phyloP scores from a whole-genome alignment of 139 green algal species.

The Chlamydomonas eustigma region DNA sequence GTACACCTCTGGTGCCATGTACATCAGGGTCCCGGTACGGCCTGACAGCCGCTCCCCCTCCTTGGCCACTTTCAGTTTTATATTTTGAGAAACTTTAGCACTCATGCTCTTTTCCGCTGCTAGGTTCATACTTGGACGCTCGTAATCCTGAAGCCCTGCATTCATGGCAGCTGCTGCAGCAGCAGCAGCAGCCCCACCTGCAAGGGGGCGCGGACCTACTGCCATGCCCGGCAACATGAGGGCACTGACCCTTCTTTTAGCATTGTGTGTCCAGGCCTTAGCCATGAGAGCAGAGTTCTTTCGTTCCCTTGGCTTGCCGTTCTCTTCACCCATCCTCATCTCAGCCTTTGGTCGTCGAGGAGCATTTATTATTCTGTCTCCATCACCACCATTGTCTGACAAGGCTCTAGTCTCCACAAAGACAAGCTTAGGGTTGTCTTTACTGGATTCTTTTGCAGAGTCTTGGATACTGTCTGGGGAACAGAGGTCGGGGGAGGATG shows the following conservation, averaged over 20 bases:
- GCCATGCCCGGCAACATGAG: neutral
- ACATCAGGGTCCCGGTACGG: neutral
- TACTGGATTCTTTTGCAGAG: too few relatives aligned
- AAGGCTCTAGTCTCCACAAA: neutral
- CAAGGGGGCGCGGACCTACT: neutral
- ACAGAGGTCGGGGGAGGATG: too few relatives aligned
- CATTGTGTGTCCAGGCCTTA: neutral
- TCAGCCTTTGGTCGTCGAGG: too few relatives aligned
- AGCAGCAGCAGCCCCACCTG: neutral
- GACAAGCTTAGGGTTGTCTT: neutral
- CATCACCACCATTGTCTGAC: too few relatives aligned
- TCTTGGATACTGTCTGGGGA: too few relatives aligned
- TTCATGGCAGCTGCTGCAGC: neutral
- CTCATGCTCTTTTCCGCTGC: neutral
- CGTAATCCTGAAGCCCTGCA: too few relatives aligned
- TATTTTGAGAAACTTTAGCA: neutral
- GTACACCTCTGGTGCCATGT: conserved; percentile 1
- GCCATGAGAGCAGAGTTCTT: neutral
- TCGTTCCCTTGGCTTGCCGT: neutral
- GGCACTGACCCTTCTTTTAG: neutral
- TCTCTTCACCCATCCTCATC: neutral
- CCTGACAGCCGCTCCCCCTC: neutral
- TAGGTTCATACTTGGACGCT: neutral
- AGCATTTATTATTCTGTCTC: too few relatives aligned
- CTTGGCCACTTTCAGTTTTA: neutral